These are phyloP conservation scores for Tilletiopsis washingtonensis DNA, from an alignment of 1,284 basidiomycete species.

Conservation along the genomic window DNA sequence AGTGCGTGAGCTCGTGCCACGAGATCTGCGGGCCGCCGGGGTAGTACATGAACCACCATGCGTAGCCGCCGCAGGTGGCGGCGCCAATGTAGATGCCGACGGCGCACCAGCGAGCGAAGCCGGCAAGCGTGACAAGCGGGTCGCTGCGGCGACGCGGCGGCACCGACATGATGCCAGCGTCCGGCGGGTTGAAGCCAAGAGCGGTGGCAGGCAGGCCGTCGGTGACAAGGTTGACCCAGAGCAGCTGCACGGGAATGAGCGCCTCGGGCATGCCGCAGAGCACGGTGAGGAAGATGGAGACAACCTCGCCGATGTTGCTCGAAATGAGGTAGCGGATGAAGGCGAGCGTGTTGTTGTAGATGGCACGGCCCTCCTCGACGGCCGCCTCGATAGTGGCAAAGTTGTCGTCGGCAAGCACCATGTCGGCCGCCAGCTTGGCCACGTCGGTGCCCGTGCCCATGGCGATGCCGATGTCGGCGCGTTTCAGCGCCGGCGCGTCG, in stretches of 20 bases:
- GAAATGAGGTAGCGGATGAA: constrained; percentile 81
- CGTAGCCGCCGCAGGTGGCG: constrained; percentile 92
- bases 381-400: constrained; percentile 51
- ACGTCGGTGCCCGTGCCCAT: constrained; percentile 51
- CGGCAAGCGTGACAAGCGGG: constrained; percentile 59
- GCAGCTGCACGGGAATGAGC: constrained; percentile 89
- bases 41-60: constrained; percentile 98
- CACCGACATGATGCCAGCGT: constrained; percentile 82
- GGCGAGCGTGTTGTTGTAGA: constrained; percentile 98
- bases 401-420: constrained; percentile 52
- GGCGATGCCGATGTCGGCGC: constrained; percentile 50
- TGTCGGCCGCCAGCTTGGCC: constrained; percentile 50
- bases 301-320: constrained; percentile 96
- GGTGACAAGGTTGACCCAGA: constrained; percentile 58
- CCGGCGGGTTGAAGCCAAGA: constrained; percentile 92
- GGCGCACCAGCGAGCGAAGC: constrained; percentile 47
- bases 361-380: constrained; percentile 81
- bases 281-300: constrained; percentile 94
- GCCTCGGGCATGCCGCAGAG: constrained; percentile 97
- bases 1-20: constrained; percentile 78
- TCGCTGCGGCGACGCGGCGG: constrained; percentile 81
- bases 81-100: constrained; percentile 88
- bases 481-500: constrained; percentile 50
- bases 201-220: constrained; percentile 97
- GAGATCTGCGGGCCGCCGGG: constrained; percentile 80